A percentile compares a stretch with the other conserved stretches of the same genome.
Conservation (phyloP, 2,329 filamentous ascomycete species). For the Uncinocarpus reesii region DNA sequence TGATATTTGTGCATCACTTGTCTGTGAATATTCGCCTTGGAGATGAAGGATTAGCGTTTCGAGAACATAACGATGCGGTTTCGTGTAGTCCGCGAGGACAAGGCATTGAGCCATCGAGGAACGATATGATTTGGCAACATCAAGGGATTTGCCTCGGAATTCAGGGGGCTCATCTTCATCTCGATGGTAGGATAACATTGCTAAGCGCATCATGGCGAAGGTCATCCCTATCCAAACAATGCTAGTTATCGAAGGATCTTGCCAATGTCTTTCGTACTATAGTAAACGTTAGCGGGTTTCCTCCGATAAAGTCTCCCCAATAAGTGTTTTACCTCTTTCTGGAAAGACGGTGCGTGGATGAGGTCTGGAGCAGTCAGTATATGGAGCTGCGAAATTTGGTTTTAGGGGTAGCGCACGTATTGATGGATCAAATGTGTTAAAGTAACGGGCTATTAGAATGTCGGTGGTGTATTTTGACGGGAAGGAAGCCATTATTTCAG, state of each 20-base stretch:
- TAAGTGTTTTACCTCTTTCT: constrained; percentile 49
- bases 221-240: constrained; percentile 54
- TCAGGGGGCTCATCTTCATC: constrained; percentile 55
- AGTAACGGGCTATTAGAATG: constrained; percentile 76
- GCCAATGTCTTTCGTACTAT: constrained; percentile 54
- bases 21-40: constrained; percentile 51
- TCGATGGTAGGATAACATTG: constrained; percentile 51
- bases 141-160: constrained; percentile 47
- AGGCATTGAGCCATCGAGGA: constrained; percentile 53
- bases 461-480: constrained; percentile 76
- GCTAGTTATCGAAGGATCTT: constrained; percentile 46
- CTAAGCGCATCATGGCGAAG: constrained; percentile 55
- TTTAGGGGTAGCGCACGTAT: constrained; percentile 40
- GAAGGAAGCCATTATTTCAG: constrained; percentile 67
- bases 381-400: constrained; percentile 5
- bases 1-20: constrained; percentile 49
- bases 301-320: no score
- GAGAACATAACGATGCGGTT: constrained; percentile 49
- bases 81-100: constrained; percentile 53
- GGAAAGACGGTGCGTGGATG: constrained; percentile 75
- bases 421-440: constrained; percentile 65
- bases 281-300: not conserved
- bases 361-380: constrained; percentile 41
- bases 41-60: constrained; percentile 54
- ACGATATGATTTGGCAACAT: constrained; percentile 38